phyloP scores from a whole-genome alignment of 768 basidiomycete species.

The Lactifluus piperatus region DNA sequence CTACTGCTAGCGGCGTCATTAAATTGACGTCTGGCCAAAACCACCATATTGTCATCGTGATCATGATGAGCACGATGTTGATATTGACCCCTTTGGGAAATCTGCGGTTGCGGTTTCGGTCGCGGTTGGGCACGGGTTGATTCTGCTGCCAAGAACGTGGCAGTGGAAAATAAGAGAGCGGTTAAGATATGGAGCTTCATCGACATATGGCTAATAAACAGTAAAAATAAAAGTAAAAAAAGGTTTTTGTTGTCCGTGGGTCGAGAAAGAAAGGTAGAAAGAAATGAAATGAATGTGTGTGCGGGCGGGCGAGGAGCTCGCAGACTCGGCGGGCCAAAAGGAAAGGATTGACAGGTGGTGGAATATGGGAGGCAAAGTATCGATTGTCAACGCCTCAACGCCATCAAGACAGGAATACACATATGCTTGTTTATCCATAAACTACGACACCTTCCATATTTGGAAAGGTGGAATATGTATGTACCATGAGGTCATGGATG shows the following conservation, averaged over 20 bases:
- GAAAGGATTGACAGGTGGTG: not conserved
- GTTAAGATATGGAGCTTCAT: conserved; percentile 26
- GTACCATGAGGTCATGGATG: no score
- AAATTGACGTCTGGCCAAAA: conserved; percentile 7
- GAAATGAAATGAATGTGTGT: not conserved
- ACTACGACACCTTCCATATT: not conserved
- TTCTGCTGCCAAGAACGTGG: conserved; percentile 11
- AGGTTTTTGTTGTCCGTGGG: not conserved
- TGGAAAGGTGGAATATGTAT: not conserved
- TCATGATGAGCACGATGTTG: not conserved
- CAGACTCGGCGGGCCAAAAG: not conserved
- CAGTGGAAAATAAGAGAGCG: conserved; percentile 18
- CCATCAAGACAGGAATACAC: no score
- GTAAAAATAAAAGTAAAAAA: no score
- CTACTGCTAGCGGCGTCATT: not conserved
- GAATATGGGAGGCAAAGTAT: not conserved
- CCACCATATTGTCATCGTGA: not conserved
- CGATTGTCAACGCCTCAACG: no score
- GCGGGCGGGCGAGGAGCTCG: not conserved
- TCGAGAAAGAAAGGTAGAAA: not conserved
- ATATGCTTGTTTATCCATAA: no score
- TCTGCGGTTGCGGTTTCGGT: not conserved
- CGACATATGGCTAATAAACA: no score
- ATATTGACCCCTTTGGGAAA: no score
- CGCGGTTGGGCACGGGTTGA: conserved; percentile 2